Conservation (phyloP, 805 yeast species). For the Starmerella kuoi region DNA sequence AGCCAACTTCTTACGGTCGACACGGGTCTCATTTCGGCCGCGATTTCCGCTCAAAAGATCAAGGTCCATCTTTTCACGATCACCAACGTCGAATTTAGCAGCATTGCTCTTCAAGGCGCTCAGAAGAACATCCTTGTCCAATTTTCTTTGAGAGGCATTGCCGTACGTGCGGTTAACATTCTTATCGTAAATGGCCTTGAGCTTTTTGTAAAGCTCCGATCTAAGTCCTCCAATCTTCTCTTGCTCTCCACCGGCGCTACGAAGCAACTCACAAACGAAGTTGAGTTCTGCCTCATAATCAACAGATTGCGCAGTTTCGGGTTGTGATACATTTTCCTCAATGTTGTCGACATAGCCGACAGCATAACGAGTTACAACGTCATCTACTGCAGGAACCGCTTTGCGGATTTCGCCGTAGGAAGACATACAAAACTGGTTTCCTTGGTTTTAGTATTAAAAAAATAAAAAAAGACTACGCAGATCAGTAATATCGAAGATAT, state of each 20-base stretch:
- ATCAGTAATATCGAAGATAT: neutral
- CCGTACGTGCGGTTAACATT: conserved; percentile 32
- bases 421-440: conserved; percentile 10
- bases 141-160: conserved; percentile 78
- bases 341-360: conserved; percentile 78
- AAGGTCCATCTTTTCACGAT: conserved; percentile 47
- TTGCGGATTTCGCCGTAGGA: conserved; percentile 50
- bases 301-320: conserved; percentile 63
- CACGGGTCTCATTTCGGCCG: conserved; percentile 73
- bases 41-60: conserved; percentile 70
- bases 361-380: conserved; percentile 80
- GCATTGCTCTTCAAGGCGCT: conserved; percentile 59
- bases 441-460: too few relatives aligned
- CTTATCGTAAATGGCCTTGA: conserved; percentile 44
- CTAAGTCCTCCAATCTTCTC: conserved; percentile 47
- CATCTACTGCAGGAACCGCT: conserved; percentile 77
- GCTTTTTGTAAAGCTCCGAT: conserved; percentile 33
- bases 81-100: conserved; percentile 52
- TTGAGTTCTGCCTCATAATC: conserved; percentile 55
- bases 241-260: conserved; percentile 71
- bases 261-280: conserved; percentile 52
- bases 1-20: conserved; percentile 90
- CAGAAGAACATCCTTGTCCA: conserved; percentile 53
- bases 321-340: conserved; percentile 64
- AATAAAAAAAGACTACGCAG: neutral